Percentiles rank a stretch among this genome's conserved stretches.
These are phyloP conservation scores for Porodaedalea pini DNA, from an alignment of 1,284 basidiomycete species.

Conservation along the genomic window DNA sequence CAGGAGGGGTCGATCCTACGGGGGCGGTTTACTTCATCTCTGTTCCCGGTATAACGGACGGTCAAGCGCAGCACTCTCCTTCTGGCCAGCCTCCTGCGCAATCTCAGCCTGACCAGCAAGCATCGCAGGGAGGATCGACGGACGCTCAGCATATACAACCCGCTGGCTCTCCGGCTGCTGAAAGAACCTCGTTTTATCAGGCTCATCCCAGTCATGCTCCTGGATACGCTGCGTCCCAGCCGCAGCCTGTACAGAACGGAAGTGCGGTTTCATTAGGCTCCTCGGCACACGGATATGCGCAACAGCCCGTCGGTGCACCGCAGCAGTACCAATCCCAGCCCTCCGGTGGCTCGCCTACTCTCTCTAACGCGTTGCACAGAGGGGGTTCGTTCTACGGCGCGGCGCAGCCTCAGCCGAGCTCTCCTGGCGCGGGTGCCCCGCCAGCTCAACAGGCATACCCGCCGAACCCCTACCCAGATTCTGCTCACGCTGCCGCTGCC, in stretches of 20 bases:
- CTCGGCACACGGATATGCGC: neutral
- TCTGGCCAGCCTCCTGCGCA: slow-evolving; percentile 17
- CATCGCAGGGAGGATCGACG: neutral
- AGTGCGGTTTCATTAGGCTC: slow-evolving; percentile 2
- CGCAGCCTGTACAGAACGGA: slow-evolving; percentile 1
- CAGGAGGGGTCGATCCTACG: slow-evolving; percentile 64
- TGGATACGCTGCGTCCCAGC: slow-evolving; percentile 1
- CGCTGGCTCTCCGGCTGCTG: slow-evolving; percentile 6
- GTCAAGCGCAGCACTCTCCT: slow-evolving; percentile 22
- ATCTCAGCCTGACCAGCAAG: slow-evolving; percentile 16
- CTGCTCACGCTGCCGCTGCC: neutral
- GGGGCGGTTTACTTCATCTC: slow-evolving; percentile 73
- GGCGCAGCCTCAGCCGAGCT: slow-evolving; percentile 10
- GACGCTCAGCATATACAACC: neutral
- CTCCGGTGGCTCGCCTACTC: slow-evolving; percentile 5
- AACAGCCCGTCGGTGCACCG: slow-evolving; percentile 3
- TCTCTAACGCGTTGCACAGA: neutral
- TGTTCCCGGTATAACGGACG: slow-evolving; percentile 64
- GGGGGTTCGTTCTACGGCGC: slow-evolving; percentile 14
- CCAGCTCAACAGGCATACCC: slow-evolving; percentile 16
- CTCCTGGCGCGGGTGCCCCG: slow-evolving; percentile 1
- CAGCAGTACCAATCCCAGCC: slow-evolving; percentile 1
- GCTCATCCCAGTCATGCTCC: slow-evolving; percentile 5
- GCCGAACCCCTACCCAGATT: slow-evolving; percentile 16
- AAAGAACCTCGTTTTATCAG: slow-evolving; percentile 6